Base-by-base conservation (phyloP, 208 protist species). In the Endotrypanum monterogeii region DNA sequence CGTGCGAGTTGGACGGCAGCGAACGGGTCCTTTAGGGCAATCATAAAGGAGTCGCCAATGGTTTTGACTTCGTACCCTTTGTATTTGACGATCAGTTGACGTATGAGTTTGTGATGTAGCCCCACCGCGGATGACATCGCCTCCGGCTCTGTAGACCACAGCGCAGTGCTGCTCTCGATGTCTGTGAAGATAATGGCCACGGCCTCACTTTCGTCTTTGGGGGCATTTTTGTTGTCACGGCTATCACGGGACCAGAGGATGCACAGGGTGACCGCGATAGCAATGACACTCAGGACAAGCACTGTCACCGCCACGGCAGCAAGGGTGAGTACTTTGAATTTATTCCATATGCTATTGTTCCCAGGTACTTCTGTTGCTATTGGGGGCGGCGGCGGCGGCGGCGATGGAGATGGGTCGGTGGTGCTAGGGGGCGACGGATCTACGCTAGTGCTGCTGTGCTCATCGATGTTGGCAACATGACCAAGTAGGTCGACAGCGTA, bases 41-140 rank as follows among this genome's bases (percentile, higher is more conserved):
- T 91, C 71, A 95, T 94, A 72, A 96, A 95, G 37, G 76, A 83
- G 65, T 95, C 89, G 20, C 89, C 91, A 32, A 92, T 80, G 23
- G 79, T 88, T 79, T 95, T 93, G 48, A 95, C 90, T 73, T 93
- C 88, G 58, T 92, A 89, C 57, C 79, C 89, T 79, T 79, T 81
- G 76, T 87, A 72, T 71, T 76, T 81, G 39, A 78, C 74, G 60
- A 97, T 86, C 50, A 87, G 71, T 54, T 71, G 73, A 51, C 92
- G 88, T 35, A 91, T 80, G 39, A 92, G 62, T 50, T 65, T 48
- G 56, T 94, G 83, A 77, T 95, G 86, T 12, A 80, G 61, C 57
- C 74, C 48, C 25, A 93, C 68, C 14, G 89, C 75, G 23, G 28
- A 5, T 37, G 52, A 48, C 92, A 95, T 96, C 20, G 66, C 70